Evolutionary conservation across 257 asterid species (phyloP).

Genomic region (Leonotis leonurus): DNA sequence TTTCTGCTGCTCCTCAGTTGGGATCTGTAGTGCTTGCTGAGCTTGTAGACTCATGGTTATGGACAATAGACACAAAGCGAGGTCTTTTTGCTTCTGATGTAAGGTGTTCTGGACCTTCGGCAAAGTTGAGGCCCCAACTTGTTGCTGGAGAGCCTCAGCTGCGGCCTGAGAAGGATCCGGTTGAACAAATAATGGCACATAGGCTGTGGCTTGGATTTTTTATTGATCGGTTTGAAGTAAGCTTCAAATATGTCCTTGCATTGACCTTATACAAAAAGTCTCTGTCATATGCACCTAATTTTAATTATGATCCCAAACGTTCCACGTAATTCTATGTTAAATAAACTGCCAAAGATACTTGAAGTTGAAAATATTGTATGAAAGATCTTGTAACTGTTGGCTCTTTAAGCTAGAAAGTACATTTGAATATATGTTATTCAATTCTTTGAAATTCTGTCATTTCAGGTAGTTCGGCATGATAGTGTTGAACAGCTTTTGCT

Average conservation of each 20-base stretch:
- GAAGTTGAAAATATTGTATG: slow-evolving; percentile 16
- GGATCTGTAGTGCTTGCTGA: slow-evolving; percentile 96
- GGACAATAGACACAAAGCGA: slow-evolving; percentile 96
- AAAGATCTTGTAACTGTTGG: neutral
- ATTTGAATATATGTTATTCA: slow-evolving; percentile 9
- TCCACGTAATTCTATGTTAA: neutral
- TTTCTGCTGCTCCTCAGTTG: slow-evolving; percentile 96
- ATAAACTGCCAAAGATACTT: slow-evolving; percentile 2
- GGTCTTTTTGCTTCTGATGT: slow-evolving; percentile 92
- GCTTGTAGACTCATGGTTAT: slow-evolving; percentile 98
- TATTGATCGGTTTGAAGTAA: slow-evolving; percentile 94
- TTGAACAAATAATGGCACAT: slow-evolving; percentile 90
- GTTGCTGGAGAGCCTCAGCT: slow-evolving; percentile 88
- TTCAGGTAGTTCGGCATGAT: slow-evolving; percentile 87
- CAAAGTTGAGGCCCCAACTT: slow-evolving; percentile 97
- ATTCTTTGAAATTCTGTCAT: slow-evolving; percentile 9
- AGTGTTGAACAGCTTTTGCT: slow-evolving; percentile 90
- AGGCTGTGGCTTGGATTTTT: slow-evolving; percentile 97
- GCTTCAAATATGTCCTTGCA: slow-evolving; percentile 17
- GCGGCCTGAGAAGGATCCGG: slow-evolving; percentile 76
- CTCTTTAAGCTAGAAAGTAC: slow-evolving; percentile 4
- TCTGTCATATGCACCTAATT: slow-evolving; percentile 10
- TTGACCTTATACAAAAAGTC: slow-evolving; percentile 6
- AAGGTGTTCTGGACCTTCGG: slow-evolving; percentile 84
- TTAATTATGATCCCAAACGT: slow-evolving; percentile 7